These are phyloP conservation scores for Nemania abortiva DNA, from an alignment of 2,329 filamentous ascomycete species.

Conservation along the genomic window DNA sequence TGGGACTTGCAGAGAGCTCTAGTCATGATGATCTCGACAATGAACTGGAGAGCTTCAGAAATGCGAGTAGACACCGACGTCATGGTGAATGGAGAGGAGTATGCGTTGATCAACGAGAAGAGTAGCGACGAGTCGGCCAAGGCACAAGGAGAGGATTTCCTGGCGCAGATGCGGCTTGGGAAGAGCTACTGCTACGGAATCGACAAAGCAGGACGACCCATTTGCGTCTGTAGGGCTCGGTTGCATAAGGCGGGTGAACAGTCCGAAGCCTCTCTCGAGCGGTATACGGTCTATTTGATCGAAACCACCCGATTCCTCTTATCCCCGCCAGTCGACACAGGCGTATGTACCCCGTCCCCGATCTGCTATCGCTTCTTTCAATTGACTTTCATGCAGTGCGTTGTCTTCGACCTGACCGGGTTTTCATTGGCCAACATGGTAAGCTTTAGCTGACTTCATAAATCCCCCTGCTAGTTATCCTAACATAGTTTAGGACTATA, in stretches of 20 bases:
- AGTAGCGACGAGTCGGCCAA: slow-evolving; percentile 69
- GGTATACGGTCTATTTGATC: slow-evolving; percentile 93
- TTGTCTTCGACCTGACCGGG: slow-evolving; percentile 95
- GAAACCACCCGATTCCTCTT: slow-evolving; percentile 92
- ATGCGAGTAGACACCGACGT: slow-evolving; percentile 92
- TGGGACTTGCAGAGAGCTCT: slow-evolving; percentile 96
- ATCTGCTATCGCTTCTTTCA: not conserved
- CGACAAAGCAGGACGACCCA: slow-evolving; percentile 86
- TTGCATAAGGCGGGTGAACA: slow-evolving; percentile 87
- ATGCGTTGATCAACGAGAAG: slow-evolving; percentile 71
- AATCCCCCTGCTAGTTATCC: slow-evolving; percentile 18
- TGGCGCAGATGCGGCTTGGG: slow-evolving; percentile 86
- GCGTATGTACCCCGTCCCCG: slow-evolving; percentile 70
- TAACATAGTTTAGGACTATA: slow-evolving; percentile 76
- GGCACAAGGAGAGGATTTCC: slow-evolving; percentile 79
- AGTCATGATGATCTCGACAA: slow-evolving; percentile 92
- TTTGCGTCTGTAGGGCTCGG: slow-evolving; percentile 86
- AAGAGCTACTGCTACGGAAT: slow-evolving; percentile 93
- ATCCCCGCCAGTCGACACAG: slow-evolving; percentile 85
- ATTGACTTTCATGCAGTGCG: slow-evolving; percentile 67
- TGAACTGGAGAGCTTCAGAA: slow-evolving; percentile 88
- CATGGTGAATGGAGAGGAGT: slow-evolving; percentile 79
- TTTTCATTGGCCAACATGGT: slow-evolving; percentile 97
- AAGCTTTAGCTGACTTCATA: slow-evolving; percentile 43
- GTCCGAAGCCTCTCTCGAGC: slow-evolving; percentile 82